phyloP scores from a whole-genome alignment of 805 yeast genomes.

The Priceomyces fermenticarens region DNA sequence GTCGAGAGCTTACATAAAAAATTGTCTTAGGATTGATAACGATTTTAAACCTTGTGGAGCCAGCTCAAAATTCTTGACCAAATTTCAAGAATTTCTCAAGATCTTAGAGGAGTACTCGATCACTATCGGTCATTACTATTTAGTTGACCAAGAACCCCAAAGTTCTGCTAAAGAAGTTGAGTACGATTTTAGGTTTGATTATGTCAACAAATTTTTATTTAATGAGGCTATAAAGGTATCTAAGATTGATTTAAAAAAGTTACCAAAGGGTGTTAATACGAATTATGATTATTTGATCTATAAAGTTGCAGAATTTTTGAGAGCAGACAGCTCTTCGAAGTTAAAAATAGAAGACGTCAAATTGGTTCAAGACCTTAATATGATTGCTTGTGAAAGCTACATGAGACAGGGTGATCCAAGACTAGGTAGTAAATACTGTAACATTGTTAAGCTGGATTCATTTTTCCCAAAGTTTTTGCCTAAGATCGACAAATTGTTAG shows the following conservation, averaged over 20 bases:
- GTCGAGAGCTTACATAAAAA: constrained; percentile 51
- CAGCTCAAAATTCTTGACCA: constrained; percentile 51
- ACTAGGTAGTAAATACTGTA: constrained; percentile 23
- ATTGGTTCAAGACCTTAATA: constrained; percentile 29
- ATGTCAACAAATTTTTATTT: constrained; percentile 23
- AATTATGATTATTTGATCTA: constrained; percentile 42
- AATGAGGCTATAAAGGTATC: constrained; percentile 23
- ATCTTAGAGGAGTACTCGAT: constrained; percentile 45
- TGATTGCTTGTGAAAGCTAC: constrained; percentile 40
- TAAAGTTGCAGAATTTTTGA: constrained; percentile 29
- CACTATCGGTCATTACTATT: constrained; percentile 24
- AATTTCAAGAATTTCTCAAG: constrained; percentile 38
- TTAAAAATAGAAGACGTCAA: constrained; percentile 16
- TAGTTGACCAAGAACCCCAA: constrained; percentile 19
- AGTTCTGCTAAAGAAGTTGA: constrained; percentile 14
- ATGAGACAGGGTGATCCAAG: constrained; percentile 21
- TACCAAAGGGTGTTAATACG: constrained; percentile 35
- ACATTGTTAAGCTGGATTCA: constrained; percentile 14
- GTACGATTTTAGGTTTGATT: constrained; percentile 20
- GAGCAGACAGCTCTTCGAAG: constrained; percentile 10
- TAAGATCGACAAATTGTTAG: constrained; percentile 34
- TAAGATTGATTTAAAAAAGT: constrained; percentile 19
- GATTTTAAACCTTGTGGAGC: constrained; percentile 61
- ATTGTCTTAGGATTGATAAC: constrained; percentile 75
- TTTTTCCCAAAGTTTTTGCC: constrained; percentile 41